Evolutionary conservation across 75 land plant genomes (phyloP), one percentile per base, ranked within the genome.

Genomic region (Azolla pinnata): DNA sequence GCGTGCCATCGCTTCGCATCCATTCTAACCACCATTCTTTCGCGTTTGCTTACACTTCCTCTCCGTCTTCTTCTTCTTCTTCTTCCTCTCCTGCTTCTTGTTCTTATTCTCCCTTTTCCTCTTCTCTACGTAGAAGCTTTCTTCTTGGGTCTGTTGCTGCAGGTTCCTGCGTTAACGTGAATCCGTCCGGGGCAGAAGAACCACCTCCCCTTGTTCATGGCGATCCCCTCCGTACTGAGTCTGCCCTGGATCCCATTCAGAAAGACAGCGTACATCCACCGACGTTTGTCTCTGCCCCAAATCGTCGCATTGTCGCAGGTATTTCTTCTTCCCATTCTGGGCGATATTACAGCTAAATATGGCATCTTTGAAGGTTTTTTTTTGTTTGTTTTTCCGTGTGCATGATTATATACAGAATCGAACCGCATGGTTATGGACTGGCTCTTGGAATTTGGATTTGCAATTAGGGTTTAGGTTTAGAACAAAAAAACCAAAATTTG

Each of bases 271-370:
- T 8, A 14, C 42, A 79, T 40, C 97, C 97, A 12, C 93, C 97
- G 51, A 90, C 93, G 42, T 67, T 82, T 18, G 91, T 87, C 8
- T 90, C 75, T 3, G 97, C 97, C 50, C 93, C 93, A 8, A 79
- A 74, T 51, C 87, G 88, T 53, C 80, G 93, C 3, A 90, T 90
- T 29, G 81, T 90, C 23, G 97, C 93, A n/a, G 85, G 97, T 90
- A 44, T 21, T 67, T 52, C 0, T 19, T 30, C 46, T 29, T 31
- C 1, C 25, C 17, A 60, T 21, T 8, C 2, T 54, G 57, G 16
- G 42, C 35, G 17, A 19, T 52, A 28, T 19, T 34, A 4, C 21
- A 29, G 34, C 21, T 31, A 52, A 1, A 1, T 8, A 32, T 12
- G 29, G 2, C 4, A n/a, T n/a, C n/a, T n/a, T n/a, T n/a, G n/a